A percentile compares a stretch with the other conserved stretches of the same genome.
Evolutionary conservation across 148 eudicot species (phyloP).

Genomic region (Amaranthus palmeri): DNA sequence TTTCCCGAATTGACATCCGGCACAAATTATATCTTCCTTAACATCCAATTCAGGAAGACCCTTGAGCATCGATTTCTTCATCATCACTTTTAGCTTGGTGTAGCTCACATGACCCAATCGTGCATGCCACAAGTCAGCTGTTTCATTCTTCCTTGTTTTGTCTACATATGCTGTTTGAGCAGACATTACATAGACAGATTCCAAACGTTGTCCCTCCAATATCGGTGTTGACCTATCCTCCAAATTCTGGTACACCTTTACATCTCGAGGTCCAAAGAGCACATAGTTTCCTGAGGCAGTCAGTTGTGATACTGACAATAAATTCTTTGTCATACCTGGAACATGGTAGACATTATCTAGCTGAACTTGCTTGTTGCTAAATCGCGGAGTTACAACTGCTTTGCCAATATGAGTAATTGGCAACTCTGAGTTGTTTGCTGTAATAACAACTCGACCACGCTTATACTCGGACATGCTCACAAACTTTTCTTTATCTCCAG

Average conservation of each 20-base stretch:
- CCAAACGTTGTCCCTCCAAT: neutral
- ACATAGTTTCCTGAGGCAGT: conserved; percentile 1
- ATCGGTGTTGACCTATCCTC: too few relatives aligned
- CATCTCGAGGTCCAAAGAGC: too few relatives aligned
- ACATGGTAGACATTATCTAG: conserved; percentile 14
- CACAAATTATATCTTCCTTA: conserved; percentile 2
- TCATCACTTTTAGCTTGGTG: conserved; percentile 12
- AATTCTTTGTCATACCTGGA: conserved; percentile 13
- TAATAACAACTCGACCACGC: neutral
- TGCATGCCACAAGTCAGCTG: conserved; percentile 17
- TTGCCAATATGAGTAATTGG: conserved; percentile 11
- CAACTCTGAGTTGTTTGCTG: conserved; percentile 4
- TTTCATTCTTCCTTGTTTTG: conserved; percentile 17
- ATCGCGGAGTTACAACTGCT: neutral
- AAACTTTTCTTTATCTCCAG: conserved; percentile 1
- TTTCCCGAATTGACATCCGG: conserved; percentile 2
- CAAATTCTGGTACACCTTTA: too few relatives aligned
- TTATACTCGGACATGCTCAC: neutral
- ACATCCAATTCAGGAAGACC: conserved; percentile 4
- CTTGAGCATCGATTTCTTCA: conserved; percentile 20
- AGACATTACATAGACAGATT: conserved; percentile 17
- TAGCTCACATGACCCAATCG: conserved; percentile 14
- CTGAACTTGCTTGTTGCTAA: neutral
- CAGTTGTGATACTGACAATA: conserved; percentile 12
- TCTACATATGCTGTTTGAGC: conserved; percentile 15